These are phyloP conservation scores for Babesia ovis DNA, from an alignment of 169 alveolate genomes.

Conservation along the genomic window DNA sequence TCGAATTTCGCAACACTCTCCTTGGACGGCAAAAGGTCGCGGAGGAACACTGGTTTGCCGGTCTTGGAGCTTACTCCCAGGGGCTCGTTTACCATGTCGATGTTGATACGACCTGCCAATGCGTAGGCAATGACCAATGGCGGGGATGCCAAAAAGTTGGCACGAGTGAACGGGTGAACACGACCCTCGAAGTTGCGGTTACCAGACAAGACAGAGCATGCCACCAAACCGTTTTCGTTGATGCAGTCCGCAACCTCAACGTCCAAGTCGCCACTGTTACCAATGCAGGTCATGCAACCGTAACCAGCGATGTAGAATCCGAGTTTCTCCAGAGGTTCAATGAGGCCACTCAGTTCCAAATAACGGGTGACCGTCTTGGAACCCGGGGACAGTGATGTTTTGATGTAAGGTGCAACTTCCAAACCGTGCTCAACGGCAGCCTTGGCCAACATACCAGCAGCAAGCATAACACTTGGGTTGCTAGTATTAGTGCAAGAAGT, in stretches of 20 bases:
- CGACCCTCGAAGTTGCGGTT: conserved; percentile 96
- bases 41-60: conserved; percentile 88
- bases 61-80: conserved; percentile 81
- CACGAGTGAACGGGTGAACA: conserved; percentile 92
- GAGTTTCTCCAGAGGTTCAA: conserved; percentile 85
- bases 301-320: conserved; percentile 95
- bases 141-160: conserved; percentile 96
- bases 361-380: conserved; percentile 77
- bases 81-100: conserved; percentile 90
- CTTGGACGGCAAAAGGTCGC: conserved; percentile 92
- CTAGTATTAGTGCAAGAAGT: conserved; percentile 97
- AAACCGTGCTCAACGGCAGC: conserved; percentile 92
- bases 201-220: conserved; percentile 93
- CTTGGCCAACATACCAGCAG: conserved; percentile 94
- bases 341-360: conserved; percentile 83
- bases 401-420: conserved; percentile 88
- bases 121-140: conserved; percentile 96
- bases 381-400: conserved; percentile 95
- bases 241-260: conserved; percentile 90
- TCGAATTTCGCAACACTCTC: conserved; percentile 81
- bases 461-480: conserved; percentile 95
- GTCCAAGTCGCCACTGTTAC: conserved; percentile 94
- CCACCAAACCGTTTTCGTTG: conserved; percentile 86
- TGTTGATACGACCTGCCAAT: conserved; percentile 91
- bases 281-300: conserved; percentile 98